These are phyloP conservation scores for Gonapodya sp. DNA, from an alignment of 192 early-diverging fungal species.

Conservation along the genomic window DNA sequence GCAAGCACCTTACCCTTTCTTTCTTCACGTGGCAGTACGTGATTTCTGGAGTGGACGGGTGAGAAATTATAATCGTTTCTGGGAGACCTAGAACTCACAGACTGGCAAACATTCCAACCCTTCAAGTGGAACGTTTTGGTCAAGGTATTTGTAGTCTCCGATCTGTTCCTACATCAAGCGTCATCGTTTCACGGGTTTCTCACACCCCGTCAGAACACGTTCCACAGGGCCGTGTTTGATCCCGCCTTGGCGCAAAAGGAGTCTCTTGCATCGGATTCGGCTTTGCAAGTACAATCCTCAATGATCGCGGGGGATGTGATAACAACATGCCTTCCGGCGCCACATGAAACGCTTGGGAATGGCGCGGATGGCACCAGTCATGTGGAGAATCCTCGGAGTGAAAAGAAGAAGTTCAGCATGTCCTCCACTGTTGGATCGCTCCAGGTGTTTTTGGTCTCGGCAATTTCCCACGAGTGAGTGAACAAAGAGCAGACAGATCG, in stretches of 20 bases:
- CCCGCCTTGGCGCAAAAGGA: too few species aligned
- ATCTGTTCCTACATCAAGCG: too few species aligned
- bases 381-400: too few species aligned
- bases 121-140: slow-evolving; percentile 3
- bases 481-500: not conserved
- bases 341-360: too few species aligned
- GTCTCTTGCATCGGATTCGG: too few species aligned
- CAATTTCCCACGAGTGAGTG: not conserved
- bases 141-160: not conserved
- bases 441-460: not conserved
- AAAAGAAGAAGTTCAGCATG: not conserved
- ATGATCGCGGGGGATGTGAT: too few species aligned
- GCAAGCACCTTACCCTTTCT: not conserved
- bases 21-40: not conserved
- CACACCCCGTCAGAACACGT: not conserved
- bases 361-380: too few species aligned
- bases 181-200: not conserved
- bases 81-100: not conserved
- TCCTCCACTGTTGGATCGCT: not conserved
- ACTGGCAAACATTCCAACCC: not conserved
- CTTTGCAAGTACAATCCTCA: too few species aligned
- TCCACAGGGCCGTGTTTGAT: slow-evolving; percentile 1
- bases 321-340: too few species aligned
- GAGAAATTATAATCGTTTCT: not conserved
- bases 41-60: slow-evolving; percentile 9